Evolutionary conservation across 352 stramenopile genomes (phyloP), one percentile per base, ranked within the genome.

Genomic region (Nothophytophthora sp.): DNA sequence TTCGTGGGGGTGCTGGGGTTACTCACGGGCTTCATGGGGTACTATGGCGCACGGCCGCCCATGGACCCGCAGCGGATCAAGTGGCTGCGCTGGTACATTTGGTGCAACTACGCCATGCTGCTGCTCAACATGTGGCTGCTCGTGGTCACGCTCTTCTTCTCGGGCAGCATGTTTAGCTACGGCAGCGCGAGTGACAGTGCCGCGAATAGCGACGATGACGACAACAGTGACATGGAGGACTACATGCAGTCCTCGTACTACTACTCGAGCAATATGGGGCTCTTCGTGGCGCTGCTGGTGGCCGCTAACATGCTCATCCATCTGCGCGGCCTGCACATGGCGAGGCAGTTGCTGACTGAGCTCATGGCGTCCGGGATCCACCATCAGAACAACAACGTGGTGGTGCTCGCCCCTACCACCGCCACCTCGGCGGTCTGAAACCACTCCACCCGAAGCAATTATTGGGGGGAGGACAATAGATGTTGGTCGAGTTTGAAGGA

Each of bases 91-190:
- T 73, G 61, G 38, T 90, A 76, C 65, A 47, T 86, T 40, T 89
- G 75, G 67, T 64, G 76, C 36, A 89, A 91, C 76, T 88, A 86
- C 65, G 55, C 60, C 25, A 86, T 90, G 69, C 19, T 89, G 42
- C 60, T 63, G 18, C 53, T 90, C 51, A 91, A 91, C 47, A 38
- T 85, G 55, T 89, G 77, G 73, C 60, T 83, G 61, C 52, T 83
- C 15, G 53, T 69, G 15, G 58, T 86, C 51, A 70, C 68, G 47
- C 39, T 86, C 13, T 34, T 86, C 32, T 73, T 81, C 47, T 60
- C 63, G 15, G 51, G 44, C 10, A 57, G 37, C 15, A 41, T 50
- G 24, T 60, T 51, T 18, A 48, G 35, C 42, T 63, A 67, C 20
- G 33, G 11, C 23, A 46, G 62, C 42, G 12, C 49, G 43, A 46